Conservation (phyloP, 2,329 filamentous ascomycete species). For the Gaeumannomyces sp. region DNA sequence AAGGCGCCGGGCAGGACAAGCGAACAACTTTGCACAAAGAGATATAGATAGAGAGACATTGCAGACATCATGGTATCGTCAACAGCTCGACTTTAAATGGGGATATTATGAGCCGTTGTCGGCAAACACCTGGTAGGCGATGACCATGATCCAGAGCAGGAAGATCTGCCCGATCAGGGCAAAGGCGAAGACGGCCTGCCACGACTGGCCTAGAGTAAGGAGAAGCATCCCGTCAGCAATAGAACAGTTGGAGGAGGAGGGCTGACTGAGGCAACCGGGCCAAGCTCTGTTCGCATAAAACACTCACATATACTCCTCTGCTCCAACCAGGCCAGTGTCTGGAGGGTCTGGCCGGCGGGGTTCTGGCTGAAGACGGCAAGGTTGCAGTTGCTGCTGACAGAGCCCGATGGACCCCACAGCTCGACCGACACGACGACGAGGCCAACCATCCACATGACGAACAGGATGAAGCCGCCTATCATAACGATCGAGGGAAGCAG, state of each 20-base stretch:
- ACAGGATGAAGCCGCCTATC: constrained; percentile 59
- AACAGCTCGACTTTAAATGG: background rate
- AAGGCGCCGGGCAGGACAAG: background rate
- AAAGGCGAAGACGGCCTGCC: constrained; percentile 61
- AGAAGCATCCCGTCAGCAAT: background rate
- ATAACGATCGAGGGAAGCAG: constrained; percentile 57
- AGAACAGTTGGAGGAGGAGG: background rate
- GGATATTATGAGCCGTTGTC: constrained; percentile 15
- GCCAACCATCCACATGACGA: constrained; percentile 62
- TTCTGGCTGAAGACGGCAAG: constrained; percentile 47
- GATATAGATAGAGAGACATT: background rate
- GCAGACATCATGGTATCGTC: too few relatives aligned
- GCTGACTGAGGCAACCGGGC: too few relatives aligned
- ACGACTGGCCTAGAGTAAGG: constrained; percentile 44
- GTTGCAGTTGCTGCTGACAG: constrained; percentile 54
- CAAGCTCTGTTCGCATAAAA: background rate
- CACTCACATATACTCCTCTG: constrained; percentile 57
- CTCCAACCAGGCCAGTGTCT: constrained; percentile 58
- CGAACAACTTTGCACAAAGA: background rate
- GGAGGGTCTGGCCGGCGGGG: constrained; percentile 43
- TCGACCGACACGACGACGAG: constrained; percentile 56
- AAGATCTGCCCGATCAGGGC: constrained; percentile 54
- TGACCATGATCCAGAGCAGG: constrained; percentile 62
- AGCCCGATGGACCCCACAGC: constrained; percentile 55
- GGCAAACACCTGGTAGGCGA: constrained; percentile 59